These are phyloP conservation scores for Fusarium concolor DNA, from an alignment of 2,329 filamentous ascomycete species.

Conservation along the genomic window DNA sequence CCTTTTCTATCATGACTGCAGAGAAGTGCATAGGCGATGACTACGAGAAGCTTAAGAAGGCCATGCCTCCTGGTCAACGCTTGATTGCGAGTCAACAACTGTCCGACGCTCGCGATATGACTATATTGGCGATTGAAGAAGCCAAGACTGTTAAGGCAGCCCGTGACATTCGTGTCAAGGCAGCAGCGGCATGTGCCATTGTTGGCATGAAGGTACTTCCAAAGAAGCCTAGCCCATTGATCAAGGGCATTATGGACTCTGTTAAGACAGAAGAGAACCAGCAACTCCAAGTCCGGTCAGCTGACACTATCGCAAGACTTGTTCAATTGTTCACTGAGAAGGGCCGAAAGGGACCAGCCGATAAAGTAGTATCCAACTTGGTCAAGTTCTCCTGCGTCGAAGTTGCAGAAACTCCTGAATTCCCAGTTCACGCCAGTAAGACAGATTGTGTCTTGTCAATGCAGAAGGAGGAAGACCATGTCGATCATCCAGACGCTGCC, in stretches of 20 bases:
- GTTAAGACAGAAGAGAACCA: conserved; percentile 94
- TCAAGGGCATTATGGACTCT: conserved; percentile 98
- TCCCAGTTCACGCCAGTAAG: conserved; percentile 82
- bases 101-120: conserved; percentile 78
- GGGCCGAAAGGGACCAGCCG: conserved; percentile 85
- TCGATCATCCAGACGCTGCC: conserved; percentile 90
- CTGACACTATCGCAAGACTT: conserved; percentile 83
- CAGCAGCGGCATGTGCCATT: conserved; percentile 86
- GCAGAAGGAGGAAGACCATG: conserved; percentile 95
- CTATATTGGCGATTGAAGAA: conserved; percentile 79
- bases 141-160: conserved; percentile 82
- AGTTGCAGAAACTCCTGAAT: conserved; percentile 96
- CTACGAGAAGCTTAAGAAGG: conserved; percentile 88
- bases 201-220: conserved; percentile 89
- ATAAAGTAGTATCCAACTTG: conserved; percentile 95
- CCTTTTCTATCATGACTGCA: conserved; percentile 88
- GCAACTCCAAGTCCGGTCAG: conserved; percentile 87
- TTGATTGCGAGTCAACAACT: conserved; percentile 85
- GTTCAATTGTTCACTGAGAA: conserved; percentile 87
- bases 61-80: conserved; percentile 87
- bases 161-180: conserved; percentile 86
- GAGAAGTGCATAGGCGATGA: conserved; percentile 89
- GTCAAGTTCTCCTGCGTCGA: conserved; percentile 99
- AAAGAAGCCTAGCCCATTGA: conserved; percentile 92
- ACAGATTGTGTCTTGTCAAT: conserved; percentile 88